Conservation (phyloP, 352 stramenopile species). For the Pythium myriotylum region DNA sequence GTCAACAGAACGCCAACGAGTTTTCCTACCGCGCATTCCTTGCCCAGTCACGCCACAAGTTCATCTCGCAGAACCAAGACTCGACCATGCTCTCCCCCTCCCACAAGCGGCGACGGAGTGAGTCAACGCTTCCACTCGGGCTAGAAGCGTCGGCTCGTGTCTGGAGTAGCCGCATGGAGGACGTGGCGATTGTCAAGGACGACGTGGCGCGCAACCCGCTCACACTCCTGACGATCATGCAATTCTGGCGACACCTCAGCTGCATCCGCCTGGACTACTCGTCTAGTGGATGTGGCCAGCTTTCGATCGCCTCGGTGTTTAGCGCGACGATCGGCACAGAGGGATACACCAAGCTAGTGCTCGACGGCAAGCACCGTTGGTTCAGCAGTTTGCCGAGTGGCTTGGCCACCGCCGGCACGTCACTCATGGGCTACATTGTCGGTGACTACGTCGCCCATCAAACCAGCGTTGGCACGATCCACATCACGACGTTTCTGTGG, state of each 20-base stretch:
- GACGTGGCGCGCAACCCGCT: not conserved
- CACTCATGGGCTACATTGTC: conserved; percentile 7
- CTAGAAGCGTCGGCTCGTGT: not conserved
- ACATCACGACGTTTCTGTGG: conserved; percentile 14
- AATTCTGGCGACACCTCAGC: conserved; percentile 13
- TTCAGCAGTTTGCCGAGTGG: conserved; percentile 1
- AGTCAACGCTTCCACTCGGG: not conserved
- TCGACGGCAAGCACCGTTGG: conserved; percentile 10
- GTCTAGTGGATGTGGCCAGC: not conserved
- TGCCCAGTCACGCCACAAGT: not conserved
- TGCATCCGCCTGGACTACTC: conserved; percentile 1
- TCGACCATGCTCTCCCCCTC: too few relatives aligned
- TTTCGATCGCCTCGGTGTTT: conserved; percentile 9
- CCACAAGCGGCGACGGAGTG: not conserved
- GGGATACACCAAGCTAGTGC: not conserved
- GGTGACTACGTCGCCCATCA: conserved; percentile 9
- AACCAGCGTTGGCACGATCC: conserved; percentile 1
- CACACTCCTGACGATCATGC: not conserved
- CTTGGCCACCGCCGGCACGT: not conserved
- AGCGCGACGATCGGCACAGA: not conserved
- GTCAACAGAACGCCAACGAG: not conserved
- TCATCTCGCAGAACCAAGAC: not conserved
- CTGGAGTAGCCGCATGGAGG: not conserved
- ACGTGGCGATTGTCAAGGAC: conserved; percentile 5
- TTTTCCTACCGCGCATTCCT: conserved; percentile 6